These are phyloP conservation scores for Nitzschia putrida DNA, from an alignment of 108 stramenopile genomes.

Conservation along the genomic window DNA sequence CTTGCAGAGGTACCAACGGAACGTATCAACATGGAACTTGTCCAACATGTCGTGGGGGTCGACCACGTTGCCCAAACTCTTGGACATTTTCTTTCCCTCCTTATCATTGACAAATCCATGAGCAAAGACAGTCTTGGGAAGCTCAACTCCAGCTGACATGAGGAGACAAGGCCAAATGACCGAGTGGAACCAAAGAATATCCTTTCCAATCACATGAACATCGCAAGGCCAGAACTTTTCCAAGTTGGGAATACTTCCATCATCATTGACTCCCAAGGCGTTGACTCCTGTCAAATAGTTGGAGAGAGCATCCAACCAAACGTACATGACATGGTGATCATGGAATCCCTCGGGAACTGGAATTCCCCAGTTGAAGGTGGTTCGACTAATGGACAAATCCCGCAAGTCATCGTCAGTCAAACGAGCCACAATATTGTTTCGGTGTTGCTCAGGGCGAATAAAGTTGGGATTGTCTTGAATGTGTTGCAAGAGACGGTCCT, in stretches of 20 bases:
- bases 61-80: constrained; percentile 96
- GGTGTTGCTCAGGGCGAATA: constrained; percentile 89
- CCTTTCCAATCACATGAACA: constrained; percentile 97
- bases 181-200: constrained; percentile 98
- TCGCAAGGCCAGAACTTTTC: constrained; percentile 92
- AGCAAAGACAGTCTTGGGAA: constrained; percentile 93
- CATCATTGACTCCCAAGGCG: constrained; percentile 68
- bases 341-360: constrained; percentile 92
- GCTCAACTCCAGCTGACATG: constrained; percentile 90
- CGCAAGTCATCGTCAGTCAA: constrained; percentile 81
- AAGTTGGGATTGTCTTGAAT: constrained; percentile 88
- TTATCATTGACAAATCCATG: constrained; percentile 97
- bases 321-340: constrained; percentile 96
- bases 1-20: constrained; percentile 92
- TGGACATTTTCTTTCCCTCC: constrained; percentile 99
- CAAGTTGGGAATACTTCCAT: constrained; percentile 33
- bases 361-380: constrained; percentile 97
- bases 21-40: constrained; percentile 88
- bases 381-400: constrained; percentile 93
- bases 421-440: constrained; percentile 79
- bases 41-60: constrained; percentile 95
- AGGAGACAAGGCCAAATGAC: constrained; percentile 99
- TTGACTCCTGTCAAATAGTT: constrained; percentile 96
- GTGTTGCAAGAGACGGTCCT: constrained; percentile 78
- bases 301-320: constrained; percentile 98